phyloP scores from a whole-genome alignment of 2,329 filamentous ascomycete species.

The Botrytis paeoniae region DNA sequence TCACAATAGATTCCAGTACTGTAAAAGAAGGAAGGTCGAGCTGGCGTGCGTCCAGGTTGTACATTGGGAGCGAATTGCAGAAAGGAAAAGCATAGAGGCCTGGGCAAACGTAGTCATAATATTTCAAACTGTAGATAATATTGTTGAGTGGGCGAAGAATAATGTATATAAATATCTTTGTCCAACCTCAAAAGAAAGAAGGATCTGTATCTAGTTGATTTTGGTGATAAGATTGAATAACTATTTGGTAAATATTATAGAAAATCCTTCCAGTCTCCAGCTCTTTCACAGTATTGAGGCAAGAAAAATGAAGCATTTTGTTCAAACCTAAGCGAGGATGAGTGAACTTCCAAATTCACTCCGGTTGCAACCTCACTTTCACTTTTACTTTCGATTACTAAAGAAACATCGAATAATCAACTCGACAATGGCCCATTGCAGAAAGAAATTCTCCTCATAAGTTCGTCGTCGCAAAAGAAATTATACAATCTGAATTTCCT shows the following conservation, averaged over 20 bases:
- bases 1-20: not conserved
- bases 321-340: not conserved
- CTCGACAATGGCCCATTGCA: not conserved
- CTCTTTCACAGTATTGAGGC: not conserved
- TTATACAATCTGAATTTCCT: no score
- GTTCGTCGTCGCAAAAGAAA: not conserved
- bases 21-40: not conserved
- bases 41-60: accelerated
- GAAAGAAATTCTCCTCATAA: accelerated
- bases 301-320: not conserved
- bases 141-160: not conserved
- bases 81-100: not conserved
- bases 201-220: not conserved
- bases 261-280: not conserved
- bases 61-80: not conserved
- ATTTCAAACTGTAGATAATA: not conserved
- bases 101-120: not conserved
- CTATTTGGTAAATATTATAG: no score
- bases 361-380: not conserved
- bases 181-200: not conserved
- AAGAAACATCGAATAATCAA: not conserved
- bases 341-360: not conserved
- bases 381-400: not conserved
- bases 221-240: not conserved
- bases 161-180: not conserved